Conservation (phyloP, 495 filamentous ascomycete species). For the Xylaria scruposa region DNA sequence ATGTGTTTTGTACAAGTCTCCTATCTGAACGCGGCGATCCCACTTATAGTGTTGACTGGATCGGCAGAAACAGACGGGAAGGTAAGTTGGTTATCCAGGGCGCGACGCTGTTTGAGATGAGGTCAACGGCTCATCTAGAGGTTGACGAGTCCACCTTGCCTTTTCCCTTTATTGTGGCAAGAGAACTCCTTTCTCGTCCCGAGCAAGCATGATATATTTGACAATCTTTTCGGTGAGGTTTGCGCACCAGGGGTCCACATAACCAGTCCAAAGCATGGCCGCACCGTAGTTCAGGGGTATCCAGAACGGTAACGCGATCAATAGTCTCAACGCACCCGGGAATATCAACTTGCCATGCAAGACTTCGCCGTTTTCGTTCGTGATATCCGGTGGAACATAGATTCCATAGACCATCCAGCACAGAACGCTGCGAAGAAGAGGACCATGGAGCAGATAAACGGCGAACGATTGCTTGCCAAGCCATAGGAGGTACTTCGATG, state of each 20-base stretch:
- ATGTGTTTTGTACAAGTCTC: slow-evolving; percentile 27
- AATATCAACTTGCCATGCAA: slow-evolving; percentile 41
- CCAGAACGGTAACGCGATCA: slow-evolving; percentile 60
- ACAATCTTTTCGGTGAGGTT: slow-evolving; percentile 64
- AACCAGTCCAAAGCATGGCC: slow-evolving; percentile 69
- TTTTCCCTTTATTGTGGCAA: slow-evolving; percentile 39
- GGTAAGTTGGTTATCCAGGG: neutral
- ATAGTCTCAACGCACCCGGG: slow-evolving; percentile 48
- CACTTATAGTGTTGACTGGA: neutral
- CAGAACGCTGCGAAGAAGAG: slow-evolving; percentile 66
- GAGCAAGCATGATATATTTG: slow-evolving; percentile 56
- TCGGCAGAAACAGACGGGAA: neutral
- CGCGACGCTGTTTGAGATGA: neutral
- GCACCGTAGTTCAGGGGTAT: slow-evolving; percentile 62
- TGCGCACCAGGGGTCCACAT: slow-evolving; percentile 71
- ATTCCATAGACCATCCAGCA: slow-evolving; percentile 72
- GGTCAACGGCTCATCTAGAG: neutral
- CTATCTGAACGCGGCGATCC: slow-evolving; percentile 9
- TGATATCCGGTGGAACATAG: slow-evolving; percentile 57
- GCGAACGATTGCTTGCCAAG: slow-evolving; percentile 72
- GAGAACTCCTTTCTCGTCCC: slow-evolving; percentile 54
- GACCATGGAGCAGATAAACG: slow-evolving; percentile 71
- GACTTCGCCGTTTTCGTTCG: slow-evolving; percentile 54
- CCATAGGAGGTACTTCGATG: slow-evolving; percentile 66
- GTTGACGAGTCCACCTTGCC: neutral